These are phyloP conservation scores for Pleurotus tuber-regium DNA, from an alignment of 768 basidiomycete species.

Conservation along the genomic window DNA sequence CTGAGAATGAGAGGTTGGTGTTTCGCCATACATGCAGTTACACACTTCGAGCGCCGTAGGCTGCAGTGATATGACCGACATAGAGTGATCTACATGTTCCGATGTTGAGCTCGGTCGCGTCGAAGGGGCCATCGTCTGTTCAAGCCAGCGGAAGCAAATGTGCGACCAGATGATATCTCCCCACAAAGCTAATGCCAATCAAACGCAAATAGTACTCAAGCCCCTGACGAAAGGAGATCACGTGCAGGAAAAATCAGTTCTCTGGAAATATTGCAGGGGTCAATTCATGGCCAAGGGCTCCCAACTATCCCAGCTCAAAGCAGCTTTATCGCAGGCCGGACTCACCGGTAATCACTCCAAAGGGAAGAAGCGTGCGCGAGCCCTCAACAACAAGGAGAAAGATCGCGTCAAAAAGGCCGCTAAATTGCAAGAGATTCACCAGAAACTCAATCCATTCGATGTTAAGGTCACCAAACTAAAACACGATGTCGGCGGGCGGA, in stretches of 20 bases:
- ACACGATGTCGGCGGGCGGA: constrained; percentile 89
- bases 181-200: too few relatives aligned
- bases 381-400: constrained; percentile 70
- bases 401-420: constrained; percentile 63
- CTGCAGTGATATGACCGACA: constrained; percentile 44
- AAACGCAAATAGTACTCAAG: too few relatives aligned
- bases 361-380: constrained; percentile 70
- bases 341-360: constrained; percentile 57
- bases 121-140: not conserved
- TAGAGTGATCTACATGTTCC: constrained; percentile 23
- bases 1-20: constrained; percentile 36
- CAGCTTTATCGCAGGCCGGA: constrained; percentile 77
- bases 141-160: constrained; percentile 1
- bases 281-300: constrained; percentile 74
- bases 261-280: not conserved
- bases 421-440: constrained; percentile 80
- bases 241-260: constrained; percentile 6
- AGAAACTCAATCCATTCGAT: constrained; percentile 91
- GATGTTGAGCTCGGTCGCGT: constrained; percentile 9
- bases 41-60: constrained; percentile 68
- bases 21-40: constrained; percentile 64
- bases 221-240: too few relatives aligned
- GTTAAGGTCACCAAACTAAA: constrained; percentile 88
- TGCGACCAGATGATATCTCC: too few relatives aligned
- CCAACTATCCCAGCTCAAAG: constrained; percentile 88